Evolutionary conservation across 1,284 basidiomycete genomes (phyloP).

Genomic region (Sporisorium graminicola): DNA sequence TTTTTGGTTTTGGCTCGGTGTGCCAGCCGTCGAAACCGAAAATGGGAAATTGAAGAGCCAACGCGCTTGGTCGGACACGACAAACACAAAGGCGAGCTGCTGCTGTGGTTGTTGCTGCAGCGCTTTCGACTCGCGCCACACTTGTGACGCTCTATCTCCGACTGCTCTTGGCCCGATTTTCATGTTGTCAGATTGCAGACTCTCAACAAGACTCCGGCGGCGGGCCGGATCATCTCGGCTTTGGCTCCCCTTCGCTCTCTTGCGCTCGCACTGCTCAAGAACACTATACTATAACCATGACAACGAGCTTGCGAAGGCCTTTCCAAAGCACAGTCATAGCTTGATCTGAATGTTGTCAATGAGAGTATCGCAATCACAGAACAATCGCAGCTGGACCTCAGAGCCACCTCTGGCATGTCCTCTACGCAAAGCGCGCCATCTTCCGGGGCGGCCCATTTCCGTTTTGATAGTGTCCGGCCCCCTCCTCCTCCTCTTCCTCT

Average conservation of each 20-base stretch:
- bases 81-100: not conserved
- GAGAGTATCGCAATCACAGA: not conserved
- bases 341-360: not conserved
- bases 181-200: not conserved
- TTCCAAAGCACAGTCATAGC: not conserved
- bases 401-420: not conserved
- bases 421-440: conserved; percentile 40
- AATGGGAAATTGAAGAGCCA: too few relatives aligned
- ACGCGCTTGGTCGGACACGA: conserved; percentile 13
- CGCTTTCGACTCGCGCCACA: not conserved
- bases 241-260: not conserved
- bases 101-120: not conserved
- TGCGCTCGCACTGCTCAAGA: not conserved
- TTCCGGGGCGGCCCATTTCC: conserved; percentile 43
- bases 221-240: not conserved
- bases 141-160: conserved; percentile 3
- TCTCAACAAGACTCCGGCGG: not conserved
- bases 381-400: not conserved
- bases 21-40: too few relatives aligned
- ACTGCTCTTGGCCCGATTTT: not conserved
- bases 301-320: not conserved
- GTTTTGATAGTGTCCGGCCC: conserved; percentile 24
- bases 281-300: not conserved
- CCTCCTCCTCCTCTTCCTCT: conserved; percentile 38
- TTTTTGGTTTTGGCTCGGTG: too few relatives aligned